These are phyloP conservation scores for Groenewaldozyma auringiensis DNA, from an alignment of 1,139 yeast genomes.

Conservation along the genomic window DNA sequence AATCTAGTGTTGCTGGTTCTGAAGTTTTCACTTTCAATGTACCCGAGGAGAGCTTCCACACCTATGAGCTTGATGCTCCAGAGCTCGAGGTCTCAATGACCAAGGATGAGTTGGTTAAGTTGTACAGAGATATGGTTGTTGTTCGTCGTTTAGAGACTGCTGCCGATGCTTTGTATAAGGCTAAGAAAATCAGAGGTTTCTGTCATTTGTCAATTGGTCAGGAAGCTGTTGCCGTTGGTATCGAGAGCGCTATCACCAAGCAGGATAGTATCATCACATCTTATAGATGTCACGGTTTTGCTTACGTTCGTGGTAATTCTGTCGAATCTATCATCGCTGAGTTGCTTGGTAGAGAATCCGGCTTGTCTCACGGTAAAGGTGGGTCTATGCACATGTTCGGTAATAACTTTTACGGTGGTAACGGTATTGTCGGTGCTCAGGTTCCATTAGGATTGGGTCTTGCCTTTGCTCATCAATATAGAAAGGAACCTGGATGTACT, in stretches of 20 bases:
- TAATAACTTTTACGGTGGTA: constrained; percentile 94
- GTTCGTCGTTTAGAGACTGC: constrained; percentile 98
- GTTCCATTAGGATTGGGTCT: constrained; percentile 97
- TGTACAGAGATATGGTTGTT: constrained; percentile 94
- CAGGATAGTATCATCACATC: constrained; percentile 90
- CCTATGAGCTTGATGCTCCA: constrained; percentile 64
- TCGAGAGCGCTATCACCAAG: constrained; percentile 83
- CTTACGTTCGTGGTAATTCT: constrained; percentile 90
- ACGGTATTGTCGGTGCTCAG: constrained; percentile 99
- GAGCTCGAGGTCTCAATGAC: constrained; percentile 65
- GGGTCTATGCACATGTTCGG: constrained; percentile 99
- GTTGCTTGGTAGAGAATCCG: constrained; percentile 92
- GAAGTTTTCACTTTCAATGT: constrained; percentile 38
- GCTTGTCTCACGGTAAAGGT: constrained; percentile 96
- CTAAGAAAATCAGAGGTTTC: constrained; percentile 97
- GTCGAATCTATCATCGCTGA: constrained; percentile 89
- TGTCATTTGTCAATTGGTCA: constrained; percentile 99
- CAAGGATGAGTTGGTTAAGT: constrained; percentile 70
- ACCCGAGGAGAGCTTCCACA: constrained; percentile 77
- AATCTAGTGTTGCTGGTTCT: background rate
- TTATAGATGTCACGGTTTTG: constrained; percentile 98
- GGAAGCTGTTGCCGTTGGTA: constrained; percentile 98
- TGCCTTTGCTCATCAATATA: constrained; percentile 95
- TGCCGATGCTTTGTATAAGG: constrained; percentile 94
- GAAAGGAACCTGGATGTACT: constrained; percentile 64